Conservation (phyloP, 2,329 filamentous ascomycete species). For the Tolypocladium album region DNA sequence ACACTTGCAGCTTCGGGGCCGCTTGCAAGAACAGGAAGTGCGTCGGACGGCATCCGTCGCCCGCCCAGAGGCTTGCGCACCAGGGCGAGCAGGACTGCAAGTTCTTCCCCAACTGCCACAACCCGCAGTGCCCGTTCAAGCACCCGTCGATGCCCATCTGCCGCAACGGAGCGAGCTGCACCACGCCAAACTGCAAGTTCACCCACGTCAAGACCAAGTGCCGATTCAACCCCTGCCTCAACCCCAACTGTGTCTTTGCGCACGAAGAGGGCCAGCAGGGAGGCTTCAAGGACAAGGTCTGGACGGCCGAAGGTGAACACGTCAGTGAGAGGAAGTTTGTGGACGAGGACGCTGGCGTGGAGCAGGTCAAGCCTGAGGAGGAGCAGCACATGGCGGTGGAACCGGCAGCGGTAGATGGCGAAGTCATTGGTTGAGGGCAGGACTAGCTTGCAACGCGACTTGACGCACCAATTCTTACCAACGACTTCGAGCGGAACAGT, state of each 20-base stretch:
- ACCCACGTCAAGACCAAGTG: conserved; percentile 78
- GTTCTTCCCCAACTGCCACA: conserved; percentile 86
- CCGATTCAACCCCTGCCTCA: conserved; percentile 85
- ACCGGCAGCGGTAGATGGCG: conserved; percentile 22
- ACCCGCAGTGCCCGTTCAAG: conserved; percentile 76
- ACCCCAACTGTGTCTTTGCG: conserved; percentile 78
- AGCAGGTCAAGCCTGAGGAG: conserved; percentile 55
- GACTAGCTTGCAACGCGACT: neutral
- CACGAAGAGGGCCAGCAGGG: conserved; percentile 87
- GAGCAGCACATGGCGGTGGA: conserved; percentile 25
- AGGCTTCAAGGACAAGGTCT: conserved; percentile 79
- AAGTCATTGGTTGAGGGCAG: conserved; percentile 20
- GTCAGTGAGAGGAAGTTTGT: conserved; percentile 86
- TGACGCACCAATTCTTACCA: neutral
- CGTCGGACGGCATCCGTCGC: conserved; percentile 82
- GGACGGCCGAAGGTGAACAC: conserved; percentile 64
- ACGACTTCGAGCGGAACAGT: neutral
- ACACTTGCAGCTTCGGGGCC: conserved; percentile 73
- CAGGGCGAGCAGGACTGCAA: conserved; percentile 81
- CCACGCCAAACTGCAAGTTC: conserved; percentile 73
- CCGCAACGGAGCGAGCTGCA: conserved; percentile 84
- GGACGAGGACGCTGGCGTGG: conserved; percentile 55
- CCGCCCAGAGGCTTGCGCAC: conserved; percentile 66
- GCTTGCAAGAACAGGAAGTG: conserved; percentile 97
- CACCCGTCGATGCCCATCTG: conserved; percentile 82